Percentiles rank a stretch among this genome's conserved stretches.
Conservation (phyloP, 768 basidiomycete species). For the Scleroderma bovista region DNA sequence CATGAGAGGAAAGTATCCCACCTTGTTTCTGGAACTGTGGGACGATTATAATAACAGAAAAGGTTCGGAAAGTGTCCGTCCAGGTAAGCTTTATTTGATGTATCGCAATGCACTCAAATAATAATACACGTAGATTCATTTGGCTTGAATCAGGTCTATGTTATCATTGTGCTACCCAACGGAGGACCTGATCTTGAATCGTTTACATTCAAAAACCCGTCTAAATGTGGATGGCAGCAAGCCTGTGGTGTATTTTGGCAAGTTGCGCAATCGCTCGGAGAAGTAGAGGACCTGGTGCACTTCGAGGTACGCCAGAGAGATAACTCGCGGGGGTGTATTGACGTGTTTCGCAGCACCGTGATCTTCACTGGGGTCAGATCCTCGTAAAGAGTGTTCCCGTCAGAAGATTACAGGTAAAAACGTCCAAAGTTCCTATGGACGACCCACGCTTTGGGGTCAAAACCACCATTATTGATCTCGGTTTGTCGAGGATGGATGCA, state of each 20-base stretch:
- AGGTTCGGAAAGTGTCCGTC: conserved; percentile 80
- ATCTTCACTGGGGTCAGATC: conserved; percentile 98
- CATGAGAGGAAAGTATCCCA: conserved; percentile 82
- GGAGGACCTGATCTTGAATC: conserved; percentile 89
- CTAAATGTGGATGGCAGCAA: conserved; percentile 74
- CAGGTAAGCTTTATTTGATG: conserved; percentile 48
- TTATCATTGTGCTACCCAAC: conserved; percentile 85
- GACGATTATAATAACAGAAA: conserved; percentile 74
- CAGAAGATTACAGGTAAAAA: conserved; percentile 32
- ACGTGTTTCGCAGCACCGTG: conserved; percentile 69
- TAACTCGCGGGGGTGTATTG: conserved; percentile 1
- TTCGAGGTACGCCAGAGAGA: conserved; percentile 69
- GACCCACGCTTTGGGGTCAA: conserved; percentile 58
- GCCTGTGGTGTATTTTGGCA: conserved; percentile 92
- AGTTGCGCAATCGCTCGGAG: conserved; percentile 67
- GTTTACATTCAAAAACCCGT: conserved; percentile 56
- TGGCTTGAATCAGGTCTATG: conserved; percentile 72
- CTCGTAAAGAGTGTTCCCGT: conserved; percentile 58
- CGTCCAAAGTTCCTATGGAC: conserved; percentile 53
- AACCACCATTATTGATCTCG: conserved; percentile 91
- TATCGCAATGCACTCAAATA: conserved; percentile 4
- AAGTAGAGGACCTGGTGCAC: conserved; percentile 71
- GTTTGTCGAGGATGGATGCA: conserved; percentile 79
- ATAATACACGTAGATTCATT: conserved; percentile 55
- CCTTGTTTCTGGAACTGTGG: conserved; percentile 75